Base-by-base conservation (phyloP, 2,329 filamentous ascomycete species). In the Pyrenophora graminea region DNA sequence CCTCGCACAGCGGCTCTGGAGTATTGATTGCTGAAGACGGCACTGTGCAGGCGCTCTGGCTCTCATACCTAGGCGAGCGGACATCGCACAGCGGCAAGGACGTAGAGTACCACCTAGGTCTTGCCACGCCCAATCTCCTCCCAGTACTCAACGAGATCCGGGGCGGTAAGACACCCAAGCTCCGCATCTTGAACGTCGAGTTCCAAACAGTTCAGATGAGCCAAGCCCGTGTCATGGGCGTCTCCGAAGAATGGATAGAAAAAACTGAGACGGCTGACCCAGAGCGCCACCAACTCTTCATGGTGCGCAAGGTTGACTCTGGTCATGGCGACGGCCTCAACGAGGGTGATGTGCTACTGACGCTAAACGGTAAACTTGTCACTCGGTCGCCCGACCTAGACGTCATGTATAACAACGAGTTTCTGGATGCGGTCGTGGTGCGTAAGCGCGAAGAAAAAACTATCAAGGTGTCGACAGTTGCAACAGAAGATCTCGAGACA, bases 191-290 rank as follows among this genome's bases (percentile, higher is more conserved):
- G 38, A 94, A 94, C 45, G 90, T 97, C 65, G 94, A 99, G 73
- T 92, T 95, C 68, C 89, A 95, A 51, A 88, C 94, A 9, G 91
- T 99, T 25, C 91, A 96, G 67, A 97, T 99, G 93, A 89, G 89
- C 33, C 94, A 99, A 76, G 93, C 91, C 13, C 88, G 92, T 32
- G 91, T 97, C 61, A 97, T 99, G 92, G 94, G 94, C 8, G 91
- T 97, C 1, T 90, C 90, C 0, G 92, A 97, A 65, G 88, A 95
- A 56, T 97, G 93, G 94, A 96, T 99, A 64, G 82, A 90, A 63
- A 89, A 91, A 73, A 93, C 97, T 2, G 87, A 94, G 45, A 80
- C 86, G 59, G 90, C 91, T 56, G 97, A 99, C 73, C 89, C 90
- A 33, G 87, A 94, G 43, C 89, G 91, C 51, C 94, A 99, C 70